Base-by-base conservation (phyloP, 306 rosid species). In the Dicorynia guianensis region DNA sequence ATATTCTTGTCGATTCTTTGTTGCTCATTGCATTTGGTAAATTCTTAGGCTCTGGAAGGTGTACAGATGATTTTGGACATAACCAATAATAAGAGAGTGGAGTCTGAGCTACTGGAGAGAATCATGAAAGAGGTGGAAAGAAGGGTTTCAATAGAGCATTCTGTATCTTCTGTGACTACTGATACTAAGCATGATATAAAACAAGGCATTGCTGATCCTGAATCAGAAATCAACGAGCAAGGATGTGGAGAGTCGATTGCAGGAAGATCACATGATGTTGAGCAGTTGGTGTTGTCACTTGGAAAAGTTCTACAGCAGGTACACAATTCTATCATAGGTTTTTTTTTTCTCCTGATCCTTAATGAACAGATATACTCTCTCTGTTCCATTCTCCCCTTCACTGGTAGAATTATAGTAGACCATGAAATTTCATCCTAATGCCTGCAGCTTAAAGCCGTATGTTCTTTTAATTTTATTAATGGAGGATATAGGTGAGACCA, bases 231-330 rank as follows among this genome's bases (percentile, higher is more conserved):
- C 48, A 66, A 81, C 62, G 91, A 81, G 71, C 78, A 75, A 36
- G 70, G 70, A 76, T 69, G 74, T 42, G 72, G 71, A 67, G 82
- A 59, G 63, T 66, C 85, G 48, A 61, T 43, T 67, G 83, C 79
- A 71, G 90, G 80, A 63, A 84, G 79, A 63, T 81, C 84, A 35
- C 83, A 80, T 74, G 97, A 92, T 86, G 81, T 79, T 55, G 89
- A 89, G 79, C 89, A 90, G 50, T 77, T 95, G 63, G 63, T 91
- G 46, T 83, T 80, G 48, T 74, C 83, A 57, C 88, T 92, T 67
- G 97, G 97, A 74, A 95, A 86, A 59, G 89, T 95, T 79, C 63
- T 95, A 63, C 97, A 82, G 83, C 87, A 82, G 97, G 98, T 95
- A 63, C 68, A 42, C 55, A 46, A 50, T 65, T 68, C 52, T 65